Evolutionary conservation across 2,329 filamentous ascomycete species (phyloP).

Genomic region (Saccharata proteae): DNA sequence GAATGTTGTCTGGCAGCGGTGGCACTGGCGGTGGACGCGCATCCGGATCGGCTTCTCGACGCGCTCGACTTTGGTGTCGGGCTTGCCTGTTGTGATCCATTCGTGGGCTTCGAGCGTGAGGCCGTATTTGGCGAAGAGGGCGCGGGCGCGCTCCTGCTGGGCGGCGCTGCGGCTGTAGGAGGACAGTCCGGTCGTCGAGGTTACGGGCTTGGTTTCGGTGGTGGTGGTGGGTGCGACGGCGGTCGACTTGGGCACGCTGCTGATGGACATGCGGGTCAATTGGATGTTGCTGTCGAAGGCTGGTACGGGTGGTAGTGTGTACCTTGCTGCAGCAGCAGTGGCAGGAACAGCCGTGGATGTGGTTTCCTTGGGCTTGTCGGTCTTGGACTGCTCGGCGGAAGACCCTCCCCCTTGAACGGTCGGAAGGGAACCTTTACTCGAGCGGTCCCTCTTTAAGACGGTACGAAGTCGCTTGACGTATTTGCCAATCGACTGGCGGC

Average conservation of each 20-base stretch:
- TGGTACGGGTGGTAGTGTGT: constrained; percentile 7
- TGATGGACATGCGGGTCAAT: constrained; percentile 1
- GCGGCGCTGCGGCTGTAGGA: constrained; percentile 15
- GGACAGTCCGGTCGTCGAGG: constrained; percentile 6
- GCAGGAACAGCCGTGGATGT: constrained; percentile 1
- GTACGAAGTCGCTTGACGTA: constrained; percentile 29
- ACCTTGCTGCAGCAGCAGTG: constrained; percentile 6
- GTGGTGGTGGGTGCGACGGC: constrained; percentile 4
- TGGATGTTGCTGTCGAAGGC: constrained; percentile 4
- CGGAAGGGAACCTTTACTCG: constrained; percentile 9
- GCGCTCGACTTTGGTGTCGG: constrained; percentile 31
- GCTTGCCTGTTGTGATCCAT: constrained; percentile 17
- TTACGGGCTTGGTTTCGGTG: constrained; percentile 9
- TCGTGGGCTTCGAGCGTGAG: constrained; percentile 28
- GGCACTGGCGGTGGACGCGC: constrained; percentile 68
- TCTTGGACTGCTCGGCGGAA: neutral
- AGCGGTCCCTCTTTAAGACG: constrained; percentile 23
- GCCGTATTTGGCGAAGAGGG: constrained; percentile 31
- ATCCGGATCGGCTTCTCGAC: constrained; percentile 68
- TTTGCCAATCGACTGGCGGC: constrained; percentile 23
- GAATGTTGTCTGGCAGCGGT: constrained; percentile 66
- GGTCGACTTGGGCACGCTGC: neutral
- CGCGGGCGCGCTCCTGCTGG: constrained; percentile 27
- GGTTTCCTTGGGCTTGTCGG: constrained; percentile 5
- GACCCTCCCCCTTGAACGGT: constrained; percentile 10